Conservation (phyloP, 2,329 filamentous ascomycete genomes). For the Colletotrichum higginsianum region DNA sequence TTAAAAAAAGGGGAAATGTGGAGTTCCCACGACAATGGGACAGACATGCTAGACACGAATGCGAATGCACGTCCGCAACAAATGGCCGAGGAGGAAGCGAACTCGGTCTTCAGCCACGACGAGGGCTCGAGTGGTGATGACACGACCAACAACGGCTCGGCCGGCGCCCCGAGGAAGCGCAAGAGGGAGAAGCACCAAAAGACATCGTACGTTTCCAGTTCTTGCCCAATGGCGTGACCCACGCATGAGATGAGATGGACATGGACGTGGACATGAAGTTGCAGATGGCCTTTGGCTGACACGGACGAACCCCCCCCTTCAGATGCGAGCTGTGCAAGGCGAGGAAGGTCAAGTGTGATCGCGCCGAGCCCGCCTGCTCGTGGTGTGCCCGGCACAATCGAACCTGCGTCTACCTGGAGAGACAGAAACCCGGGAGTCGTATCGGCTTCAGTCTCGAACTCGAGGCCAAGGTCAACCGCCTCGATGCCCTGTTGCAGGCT, state of each 20-base stretch:
- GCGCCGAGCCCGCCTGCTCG: slow-evolving; percentile 73
- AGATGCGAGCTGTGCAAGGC: slow-evolving; percentile 63
- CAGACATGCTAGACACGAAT: slow-evolving; percentile 47
- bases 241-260: background rate
- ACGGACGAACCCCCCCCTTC: background rate
- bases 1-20: slow-evolving; percentile 46
- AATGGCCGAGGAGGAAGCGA: slow-evolving; percentile 55
- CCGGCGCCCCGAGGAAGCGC: slow-evolving; percentile 52
- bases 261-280: too few species aligned
- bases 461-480: slow-evolving; percentile 67
- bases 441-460: slow-evolving; percentile 75
- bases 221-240: slow-evolving; percentile 6
- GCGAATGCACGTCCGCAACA: slow-evolving; percentile 48
- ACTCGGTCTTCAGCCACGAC: slow-evolving; percentile 54
- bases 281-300: slow-evolving; percentile 4
- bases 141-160: slow-evolving; percentile 48
- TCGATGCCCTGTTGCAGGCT: slow-evolving; percentile 62
- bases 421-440: slow-evolving; percentile 77
- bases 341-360: slow-evolving; percentile 65
- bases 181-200: slow-evolving; percentile 59
- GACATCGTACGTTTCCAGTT: slow-evolving; percentile 55
- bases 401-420: slow-evolving; percentile 77
- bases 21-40: slow-evolving; percentile 47
- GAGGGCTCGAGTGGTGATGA: slow-evolving; percentile 57
- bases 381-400: slow-evolving; percentile 80